Conservation (phyloP, 2,329 filamentous ascomycete species). For the Penicillium sp. region DNA sequence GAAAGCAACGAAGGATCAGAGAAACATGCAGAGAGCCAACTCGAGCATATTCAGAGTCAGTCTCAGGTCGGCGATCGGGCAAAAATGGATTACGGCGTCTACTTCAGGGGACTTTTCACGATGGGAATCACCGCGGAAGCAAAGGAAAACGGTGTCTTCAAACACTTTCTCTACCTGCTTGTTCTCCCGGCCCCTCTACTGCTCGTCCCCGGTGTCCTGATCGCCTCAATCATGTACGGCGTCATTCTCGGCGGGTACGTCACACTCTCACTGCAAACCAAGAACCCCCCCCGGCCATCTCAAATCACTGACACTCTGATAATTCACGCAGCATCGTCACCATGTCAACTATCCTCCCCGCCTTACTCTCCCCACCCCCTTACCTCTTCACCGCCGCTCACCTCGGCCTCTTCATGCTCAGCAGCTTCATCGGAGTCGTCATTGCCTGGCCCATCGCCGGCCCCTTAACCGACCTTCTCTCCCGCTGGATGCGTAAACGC, state of each 20-base stretch:
- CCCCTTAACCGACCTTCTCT: conserved; percentile 37
- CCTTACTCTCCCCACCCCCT: conserved; percentile 26
- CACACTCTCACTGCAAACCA: conserved; percentile 5
- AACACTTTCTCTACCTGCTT: conserved; percentile 13
- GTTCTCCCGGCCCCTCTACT: conserved; percentile 22
- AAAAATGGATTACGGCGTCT: conserved; percentile 20
- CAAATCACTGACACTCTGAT: not conserved
- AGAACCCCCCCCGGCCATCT: no score
- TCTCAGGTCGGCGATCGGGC: conserved; percentile 9
- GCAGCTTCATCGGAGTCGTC: conserved; percentile 36
- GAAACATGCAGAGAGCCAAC: conserved; percentile 15
- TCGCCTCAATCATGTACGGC: conserved; percentile 25
- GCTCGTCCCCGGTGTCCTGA: conserved; percentile 19
- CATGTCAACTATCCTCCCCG: conserved; percentile 24
- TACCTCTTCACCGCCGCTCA: conserved; percentile 27
- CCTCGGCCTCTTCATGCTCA: conserved; percentile 25
- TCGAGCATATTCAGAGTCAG: conserved; percentile 11
- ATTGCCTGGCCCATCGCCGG: conserved; percentile 36
- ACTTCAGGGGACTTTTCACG: conserved; percentile 26
- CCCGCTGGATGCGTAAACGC: conserved; percentile 29
- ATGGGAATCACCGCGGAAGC: conserved; percentile 20
- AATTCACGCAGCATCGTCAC: conserved; percentile 14
- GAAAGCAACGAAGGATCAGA: conserved; percentile 19
- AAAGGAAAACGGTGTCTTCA: conserved; percentile 14
- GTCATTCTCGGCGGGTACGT: conserved; percentile 24